phyloP scores from a whole-genome alignment of 2,329 filamentous ascomycete genomes.

The Didymosphaeria variabile region DNA sequence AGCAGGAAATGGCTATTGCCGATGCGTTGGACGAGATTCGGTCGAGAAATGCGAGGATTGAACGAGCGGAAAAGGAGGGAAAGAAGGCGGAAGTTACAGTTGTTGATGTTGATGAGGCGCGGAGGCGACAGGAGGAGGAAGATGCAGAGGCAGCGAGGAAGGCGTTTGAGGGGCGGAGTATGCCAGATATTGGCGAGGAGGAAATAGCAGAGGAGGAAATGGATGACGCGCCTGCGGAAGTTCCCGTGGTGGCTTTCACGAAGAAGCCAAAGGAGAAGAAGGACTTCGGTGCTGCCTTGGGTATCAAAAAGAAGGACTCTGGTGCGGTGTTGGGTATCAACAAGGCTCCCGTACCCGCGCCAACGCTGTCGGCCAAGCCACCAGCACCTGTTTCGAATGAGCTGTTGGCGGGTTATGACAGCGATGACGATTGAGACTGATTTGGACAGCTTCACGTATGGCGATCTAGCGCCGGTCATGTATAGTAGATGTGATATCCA shows the following conservation, averaged over 20 bases:
- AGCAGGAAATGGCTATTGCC: slow-evolving; percentile 94
- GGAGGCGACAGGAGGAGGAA: slow-evolving; percentile 75
- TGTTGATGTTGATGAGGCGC: slow-evolving; percentile 66
- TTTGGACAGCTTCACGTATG: background rate
- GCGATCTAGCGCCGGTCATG: background rate
- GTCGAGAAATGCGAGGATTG: slow-evolving; percentile 86
- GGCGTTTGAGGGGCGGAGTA: slow-evolving; percentile 69
- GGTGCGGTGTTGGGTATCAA: slow-evolving; percentile 82
- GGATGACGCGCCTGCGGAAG: slow-evolving; percentile 41
- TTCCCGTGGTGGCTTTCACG: slow-evolving; percentile 67
- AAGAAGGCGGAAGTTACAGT: slow-evolving; percentile 62
- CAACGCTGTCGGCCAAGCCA: slow-evolving; percentile 13
- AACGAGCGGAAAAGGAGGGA: slow-evolving; percentile 74
- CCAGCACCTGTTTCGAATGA: slow-evolving; percentile 31
- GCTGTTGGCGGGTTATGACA: slow-evolving; percentile 42
- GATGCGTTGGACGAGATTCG: slow-evolving; percentile 96
- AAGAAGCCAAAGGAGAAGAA: slow-evolving; percentile 90
- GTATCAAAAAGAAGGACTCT: slow-evolving; percentile 78
- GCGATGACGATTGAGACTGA: slow-evolving; percentile 33
- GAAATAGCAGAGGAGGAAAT: slow-evolving; percentile 60
- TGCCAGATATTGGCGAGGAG: slow-evolving; percentile 61
- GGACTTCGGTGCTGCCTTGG: slow-evolving; percentile 75
- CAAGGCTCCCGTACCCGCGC: slow-evolving; percentile 36
- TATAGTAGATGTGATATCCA: background rate
- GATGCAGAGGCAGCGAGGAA: slow-evolving; percentile 81